phyloP scores from a whole-genome alignment of 2,329 filamentous ascomycete genomes.

The Neurospora sp. region DNA sequence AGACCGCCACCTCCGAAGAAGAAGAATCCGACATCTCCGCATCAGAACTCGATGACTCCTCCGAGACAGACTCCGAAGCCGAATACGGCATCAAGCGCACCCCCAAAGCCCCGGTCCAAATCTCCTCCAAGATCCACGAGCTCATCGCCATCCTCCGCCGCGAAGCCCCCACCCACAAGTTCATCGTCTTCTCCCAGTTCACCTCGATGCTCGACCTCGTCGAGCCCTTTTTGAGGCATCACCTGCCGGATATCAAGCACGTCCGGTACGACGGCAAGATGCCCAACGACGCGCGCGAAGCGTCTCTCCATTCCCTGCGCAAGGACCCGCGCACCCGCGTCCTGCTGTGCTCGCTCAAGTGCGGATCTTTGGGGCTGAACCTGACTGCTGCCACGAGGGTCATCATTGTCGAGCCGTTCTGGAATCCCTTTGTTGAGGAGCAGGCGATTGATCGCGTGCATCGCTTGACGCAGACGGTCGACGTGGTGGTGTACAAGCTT shows the following conservation, averaged over 20 bases:
- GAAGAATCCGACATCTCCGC: constrained; percentile 27
- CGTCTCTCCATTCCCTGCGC: constrained; percentile 67
- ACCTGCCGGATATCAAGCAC: constrained; percentile 55
- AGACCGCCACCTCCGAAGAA: constrained; percentile 18
- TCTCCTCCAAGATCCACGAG: constrained; percentile 87
- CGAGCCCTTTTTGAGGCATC: constrained; percentile 74
- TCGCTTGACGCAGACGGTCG: constrained; percentile 90
- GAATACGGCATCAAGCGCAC: constrained; percentile 14
- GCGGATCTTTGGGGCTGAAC: constrained; percentile 86
- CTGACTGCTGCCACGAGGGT: constrained; percentile 88
- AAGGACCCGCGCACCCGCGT: constrained; percentile 68
- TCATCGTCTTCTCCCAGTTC: constrained; percentile 97
- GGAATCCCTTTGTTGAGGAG: constrained; percentile 98
- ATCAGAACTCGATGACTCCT: constrained; percentile 25
- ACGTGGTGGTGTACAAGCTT: constrained; percentile 91
- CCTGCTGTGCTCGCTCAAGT: constrained; percentile 86
- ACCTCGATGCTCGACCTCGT: constrained; percentile 96
- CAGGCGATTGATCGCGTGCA: constrained; percentile 98
- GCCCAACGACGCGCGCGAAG: constrained; percentile 87
- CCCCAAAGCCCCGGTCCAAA: constrained; percentile 40
- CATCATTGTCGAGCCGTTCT: constrained; percentile 93
- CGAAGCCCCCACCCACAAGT: constrained; percentile 78
- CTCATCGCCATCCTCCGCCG: constrained; percentile 70
- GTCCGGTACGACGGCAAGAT: constrained; percentile 92
- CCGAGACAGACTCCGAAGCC: constrained; percentile 14